Evolutionary conservation across 139 green algal species (phyloP).

Genomic region (Coccomyxa sp.): DNA sequence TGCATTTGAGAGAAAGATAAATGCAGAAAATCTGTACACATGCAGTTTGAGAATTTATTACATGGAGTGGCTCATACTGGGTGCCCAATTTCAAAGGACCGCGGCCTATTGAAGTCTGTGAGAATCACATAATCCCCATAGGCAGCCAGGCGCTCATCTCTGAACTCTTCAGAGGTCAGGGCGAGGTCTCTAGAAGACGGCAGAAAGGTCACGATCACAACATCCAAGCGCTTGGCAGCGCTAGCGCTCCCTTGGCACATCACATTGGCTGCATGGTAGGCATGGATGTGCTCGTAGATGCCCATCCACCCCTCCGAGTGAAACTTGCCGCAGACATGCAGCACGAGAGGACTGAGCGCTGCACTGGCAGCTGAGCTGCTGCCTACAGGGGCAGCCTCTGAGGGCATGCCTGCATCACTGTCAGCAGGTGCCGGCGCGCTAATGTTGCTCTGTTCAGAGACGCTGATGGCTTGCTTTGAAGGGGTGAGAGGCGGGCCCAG

Average conservation of each 20-base stretch:
- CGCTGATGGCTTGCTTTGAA: no score
- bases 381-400: background rate
- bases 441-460: no score
- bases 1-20: no score
- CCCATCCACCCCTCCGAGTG: conserved; percentile 45
- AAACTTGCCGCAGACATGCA: conserved; percentile 37
- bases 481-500: conserved; percentile 42
- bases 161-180: background rate
- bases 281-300: conserved; percentile 37
- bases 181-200: background rate
- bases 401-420: background rate
- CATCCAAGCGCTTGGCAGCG: no score
- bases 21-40: no score
- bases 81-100: background rate
- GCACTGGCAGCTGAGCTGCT: no score
- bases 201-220: background rate
- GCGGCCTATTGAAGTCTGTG: background rate
- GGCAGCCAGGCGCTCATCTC: background rate
- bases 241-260: no score
- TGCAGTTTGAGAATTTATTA: no score
- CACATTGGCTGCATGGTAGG: background rate
- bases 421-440: no score
- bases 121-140: background rate
- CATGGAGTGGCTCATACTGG: background rate
- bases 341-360: background rate